A percentile compares a stretch with the other conserved stretches of the same genome.
phyloP scores from a whole-genome alignment of 192 early-diverging fungal species.

The Borealophlyctis nickersoniae region DNA sequence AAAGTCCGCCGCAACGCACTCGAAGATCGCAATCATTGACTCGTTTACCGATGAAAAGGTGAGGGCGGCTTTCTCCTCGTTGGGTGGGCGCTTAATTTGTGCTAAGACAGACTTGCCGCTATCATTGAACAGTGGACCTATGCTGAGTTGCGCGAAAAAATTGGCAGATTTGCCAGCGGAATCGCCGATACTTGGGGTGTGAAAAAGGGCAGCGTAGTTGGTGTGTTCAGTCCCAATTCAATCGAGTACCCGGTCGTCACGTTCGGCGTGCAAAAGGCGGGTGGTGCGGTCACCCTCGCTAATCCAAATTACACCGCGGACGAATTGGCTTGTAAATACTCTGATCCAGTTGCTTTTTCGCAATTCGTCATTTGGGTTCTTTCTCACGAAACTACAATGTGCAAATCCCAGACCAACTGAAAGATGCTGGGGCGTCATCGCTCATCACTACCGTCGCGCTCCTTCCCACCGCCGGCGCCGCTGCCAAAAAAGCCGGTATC shows the following conservation, averaged over 20 bases:
- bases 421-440: conserved; percentile 61
- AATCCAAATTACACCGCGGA: conserved; percentile 80
- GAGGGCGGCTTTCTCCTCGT: too few relatives aligned
- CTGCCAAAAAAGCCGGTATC: conserved; percentile 32
- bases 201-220: conserved; percentile 67
- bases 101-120: too few relatives aligned
- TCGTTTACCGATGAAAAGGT: conserved; percentile 39
- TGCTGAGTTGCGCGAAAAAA: conserved; percentile 38
- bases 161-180: conserved; percentile 49
- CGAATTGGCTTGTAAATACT: conserved; percentile 70
- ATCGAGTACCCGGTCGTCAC: conserved; percentile 60
- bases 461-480: conserved; percentile 26
- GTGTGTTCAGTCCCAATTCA: conserved; percentile 69
- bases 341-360: too few relatives aligned
- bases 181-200: conserved; percentile 52
- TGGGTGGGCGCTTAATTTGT: too few relatives aligned
- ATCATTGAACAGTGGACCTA: too few relatives aligned
- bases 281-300: conserved; percentile 67
- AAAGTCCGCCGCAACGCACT: not conserved
- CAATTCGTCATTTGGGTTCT: too few relatives aligned
- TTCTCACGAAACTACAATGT: too few relatives aligned
- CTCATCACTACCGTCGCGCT: conserved; percentile 52
- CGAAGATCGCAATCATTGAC: conserved; percentile 51
- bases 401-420: too few relatives aligned
- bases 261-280: conserved; percentile 61